phyloP scores from a whole-genome alignment of 331 rosid genomes.

The Pyrus hybrid region DNA sequence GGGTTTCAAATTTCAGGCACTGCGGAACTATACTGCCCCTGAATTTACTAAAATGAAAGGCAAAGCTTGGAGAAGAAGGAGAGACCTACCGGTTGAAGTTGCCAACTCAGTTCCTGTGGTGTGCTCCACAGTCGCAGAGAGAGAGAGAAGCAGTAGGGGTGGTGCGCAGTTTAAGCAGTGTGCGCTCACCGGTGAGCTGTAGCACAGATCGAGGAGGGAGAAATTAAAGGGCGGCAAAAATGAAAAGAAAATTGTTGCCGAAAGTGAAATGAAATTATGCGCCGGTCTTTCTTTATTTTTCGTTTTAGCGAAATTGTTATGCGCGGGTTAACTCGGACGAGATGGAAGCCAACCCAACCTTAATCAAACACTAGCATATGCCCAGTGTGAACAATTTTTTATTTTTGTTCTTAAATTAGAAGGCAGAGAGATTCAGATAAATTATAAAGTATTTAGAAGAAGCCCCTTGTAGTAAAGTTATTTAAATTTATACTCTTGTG shows the following conservation, averaged over 20 bases:
- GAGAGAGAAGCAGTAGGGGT: not conserved
- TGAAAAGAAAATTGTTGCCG: not conserved
- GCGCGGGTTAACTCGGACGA: too few relatives aligned
- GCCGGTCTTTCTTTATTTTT: not conserved
- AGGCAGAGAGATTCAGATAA: too few relatives aligned
- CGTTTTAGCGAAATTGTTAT: too few relatives aligned
- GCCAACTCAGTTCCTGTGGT: not conserved
- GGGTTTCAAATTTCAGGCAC: not conserved
- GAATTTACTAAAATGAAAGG: not conserved
- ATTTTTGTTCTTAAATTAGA: too few relatives aligned
- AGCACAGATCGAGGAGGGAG: not conserved
- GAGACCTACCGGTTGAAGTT: not conserved
- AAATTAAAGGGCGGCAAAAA: constrained; percentile 3
- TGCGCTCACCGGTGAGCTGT: not conserved
- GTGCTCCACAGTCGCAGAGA: not conserved
- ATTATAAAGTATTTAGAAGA: too few relatives aligned
- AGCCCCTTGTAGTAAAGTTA: too few relatives aligned
- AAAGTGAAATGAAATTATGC: too few relatives aligned
- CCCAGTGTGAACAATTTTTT: too few relatives aligned
- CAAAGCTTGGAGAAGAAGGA: not conserved
- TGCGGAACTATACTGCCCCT: not conserved
- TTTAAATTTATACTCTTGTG: fast-evolving
- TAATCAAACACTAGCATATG: too few relatives aligned
- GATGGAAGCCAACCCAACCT: too few relatives aligned
- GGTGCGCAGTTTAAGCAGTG: not conserved